Percentiles rank a stretch among this genome's conserved stretches.
These are phyloP conservation scores for Castanea crenata DNA, from an alignment of 306 rosid genomes.

Conservation along the genomic window DNA sequence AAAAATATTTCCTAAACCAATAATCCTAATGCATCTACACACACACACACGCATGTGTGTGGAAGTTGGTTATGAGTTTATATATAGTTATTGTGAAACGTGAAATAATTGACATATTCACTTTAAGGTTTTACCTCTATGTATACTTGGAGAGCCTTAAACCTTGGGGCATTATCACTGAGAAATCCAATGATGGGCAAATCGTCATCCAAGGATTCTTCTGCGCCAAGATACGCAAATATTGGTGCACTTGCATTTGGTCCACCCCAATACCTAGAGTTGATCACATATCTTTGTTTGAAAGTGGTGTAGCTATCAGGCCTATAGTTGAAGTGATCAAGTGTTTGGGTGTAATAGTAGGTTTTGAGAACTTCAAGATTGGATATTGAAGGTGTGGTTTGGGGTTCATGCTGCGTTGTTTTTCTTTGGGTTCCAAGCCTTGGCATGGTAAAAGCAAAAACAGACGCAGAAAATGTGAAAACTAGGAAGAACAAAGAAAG, in stretches of 20 bases:
- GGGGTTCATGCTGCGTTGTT: slow-evolving; percentile 2
- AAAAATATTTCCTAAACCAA: too few relatives aligned
- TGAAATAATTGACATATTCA: not conserved
- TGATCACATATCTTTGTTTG: slow-evolving; percentile 60
- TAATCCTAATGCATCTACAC: too few relatives aligned
- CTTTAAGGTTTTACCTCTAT: slow-evolving; percentile 54
- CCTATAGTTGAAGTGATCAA: slow-evolving; percentile 61
- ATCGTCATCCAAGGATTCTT: slow-evolving; percentile 41
- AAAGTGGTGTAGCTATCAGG: slow-evolving; percentile 59
- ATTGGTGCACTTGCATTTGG: slow-evolving; percentile 59
- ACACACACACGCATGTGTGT: too few relatives aligned
- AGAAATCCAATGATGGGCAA: slow-evolving; percentile 40
- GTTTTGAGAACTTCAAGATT: slow-evolving; percentile 13
- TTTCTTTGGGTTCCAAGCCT: slow-evolving; percentile 29
- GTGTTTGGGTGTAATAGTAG: slow-evolving; percentile 42
- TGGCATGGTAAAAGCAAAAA: slow-evolving; percentile 25
- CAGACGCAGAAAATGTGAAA: not conserved
- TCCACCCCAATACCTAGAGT: slow-evolving; percentile 69
- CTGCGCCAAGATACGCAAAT: slow-evolving; percentile 62
- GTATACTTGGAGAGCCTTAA: slow-evolving; percentile 58
- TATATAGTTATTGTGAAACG: too few relatives aligned
- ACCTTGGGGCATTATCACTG: slow-evolving; percentile 54
- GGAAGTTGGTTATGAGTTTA: too few relatives aligned
- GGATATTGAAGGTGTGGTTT: not conserved
- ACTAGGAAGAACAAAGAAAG: slow-evolving; percentile 12